Percentiles rank a stretch among this genome's conserved stretches.
These are phyloP conservation scores for Piper betle DNA, from an alignment of 164 flowering plant species.

Conservation along the genomic window DNA sequence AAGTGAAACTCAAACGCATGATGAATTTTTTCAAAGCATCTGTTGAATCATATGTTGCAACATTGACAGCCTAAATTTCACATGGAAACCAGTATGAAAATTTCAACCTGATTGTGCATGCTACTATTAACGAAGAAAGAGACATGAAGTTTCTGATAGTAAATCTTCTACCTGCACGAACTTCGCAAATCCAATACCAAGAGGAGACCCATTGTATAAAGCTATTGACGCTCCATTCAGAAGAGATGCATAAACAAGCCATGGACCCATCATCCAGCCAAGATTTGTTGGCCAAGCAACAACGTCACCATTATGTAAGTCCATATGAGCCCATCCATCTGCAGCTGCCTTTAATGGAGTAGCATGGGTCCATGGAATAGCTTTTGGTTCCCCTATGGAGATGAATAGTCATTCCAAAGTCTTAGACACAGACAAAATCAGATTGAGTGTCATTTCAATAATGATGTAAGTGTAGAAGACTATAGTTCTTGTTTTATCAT, in stretches of 20 bases:
- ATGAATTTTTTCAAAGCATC: too few relatives aligned
- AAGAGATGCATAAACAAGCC: slow-evolving; percentile 88
- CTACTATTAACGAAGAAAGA: background rate
- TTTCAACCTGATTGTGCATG: background rate
- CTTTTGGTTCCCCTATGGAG: slow-evolving; percentile 82
- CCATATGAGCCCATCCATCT: slow-evolving; percentile 98
- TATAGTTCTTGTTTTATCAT: background rate
- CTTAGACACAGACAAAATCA: background rate
- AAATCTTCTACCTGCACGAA: slow-evolving; percentile 65
- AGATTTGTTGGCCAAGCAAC: slow-evolving; percentile 98
- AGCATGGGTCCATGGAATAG: slow-evolving; percentile 81
- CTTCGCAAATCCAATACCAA: slow-evolving; percentile 77
- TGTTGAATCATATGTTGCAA: too few relatives aligned
- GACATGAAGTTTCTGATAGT: background rate
- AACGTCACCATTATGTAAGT: slow-evolving; percentile 68
- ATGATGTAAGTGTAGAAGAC: background rate
- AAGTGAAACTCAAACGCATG: too few relatives aligned
- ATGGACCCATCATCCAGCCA: slow-evolving; percentile 99
- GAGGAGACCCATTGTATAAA: slow-evolving; percentile 89
- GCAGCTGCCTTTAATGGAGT: slow-evolving; percentile 94
- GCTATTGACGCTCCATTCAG: slow-evolving; percentile 91
- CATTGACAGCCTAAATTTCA: background rate
- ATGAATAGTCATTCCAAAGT: background rate
- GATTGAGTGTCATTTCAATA: background rate
- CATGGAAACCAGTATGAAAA: background rate